phyloP scores from a whole-genome alignment of 2,329 filamentous ascomycete genomes.

The Alternaria gansuensis region DNA sequence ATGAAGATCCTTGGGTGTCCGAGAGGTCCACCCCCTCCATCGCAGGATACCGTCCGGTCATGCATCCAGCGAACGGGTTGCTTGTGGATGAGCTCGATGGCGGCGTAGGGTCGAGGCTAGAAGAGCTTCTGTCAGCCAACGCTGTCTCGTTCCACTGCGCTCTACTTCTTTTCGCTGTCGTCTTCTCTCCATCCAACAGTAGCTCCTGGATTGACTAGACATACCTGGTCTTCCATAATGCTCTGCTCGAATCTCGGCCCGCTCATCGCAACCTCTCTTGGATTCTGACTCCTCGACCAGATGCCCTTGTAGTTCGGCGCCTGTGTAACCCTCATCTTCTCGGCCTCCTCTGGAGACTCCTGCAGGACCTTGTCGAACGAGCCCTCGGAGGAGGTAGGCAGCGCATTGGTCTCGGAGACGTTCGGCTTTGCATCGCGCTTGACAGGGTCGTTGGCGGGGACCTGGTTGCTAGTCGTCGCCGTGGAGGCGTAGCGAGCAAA shows the following conservation, averaged over 20 bases:
- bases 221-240: conserved; percentile 88
- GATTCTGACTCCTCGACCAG: conserved; percentile 88
- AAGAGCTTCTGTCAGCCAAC: conserved; percentile 32
- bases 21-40: conserved; percentile 87
- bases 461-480: conserved; percentile 62
- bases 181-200: not conserved
- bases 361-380: conserved; percentile 63
- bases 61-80: conserved; percentile 94
- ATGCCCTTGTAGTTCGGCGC: conserved; percentile 83
- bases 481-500: conserved; percentile 38
- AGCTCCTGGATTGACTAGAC: conserved; percentile 37
- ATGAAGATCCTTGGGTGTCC: conserved; percentile 96
- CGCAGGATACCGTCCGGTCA: conserved; percentile 81
- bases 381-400: conserved; percentile 61
- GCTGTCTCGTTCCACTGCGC: conserved; percentile 4
- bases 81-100: conserved; percentile 95
- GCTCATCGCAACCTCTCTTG: conserved; percentile 83
- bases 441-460: conserved; percentile 73
- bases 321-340: conserved; percentile 71
- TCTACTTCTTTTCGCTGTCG: not conserved
- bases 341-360: conserved; percentile 63
- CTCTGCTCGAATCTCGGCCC: conserved; percentile 98
- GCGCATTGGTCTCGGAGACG: conserved; percentile 69
- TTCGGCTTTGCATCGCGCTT: conserved; percentile 58
- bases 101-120: conserved; percentile 86